Base-by-base conservation (phyloP, 805 yeast species). In the Schwanniomyces yamadae region DNA sequence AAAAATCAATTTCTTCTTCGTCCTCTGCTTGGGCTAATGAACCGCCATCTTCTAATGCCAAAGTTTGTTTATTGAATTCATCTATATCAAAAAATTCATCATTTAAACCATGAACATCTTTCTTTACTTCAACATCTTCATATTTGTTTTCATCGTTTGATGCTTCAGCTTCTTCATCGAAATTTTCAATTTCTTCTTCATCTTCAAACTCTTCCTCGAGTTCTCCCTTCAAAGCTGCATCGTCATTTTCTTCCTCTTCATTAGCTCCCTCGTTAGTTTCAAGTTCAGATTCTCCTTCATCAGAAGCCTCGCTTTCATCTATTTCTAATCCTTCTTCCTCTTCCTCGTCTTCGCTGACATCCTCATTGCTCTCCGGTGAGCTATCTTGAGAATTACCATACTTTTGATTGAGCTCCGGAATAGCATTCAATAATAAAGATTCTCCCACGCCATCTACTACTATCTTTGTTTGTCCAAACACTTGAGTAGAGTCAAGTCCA, bases 401-500 rank as follows among this genome's bases (percentile, higher is more conserved):
- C 23, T 49, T 49, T 40, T 61, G 63, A 44, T 66, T 74, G 39
- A 82, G 52, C 23, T 62, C 67, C 2, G 80, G 80, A 28, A 87
- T 73, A 34, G 72, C 71, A 13, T 70, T 76, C 37, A 69, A 71
- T 54, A 85, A 54, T 23, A 88, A 60, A 28, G 72, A 69, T 31
- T 82, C 88, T 18, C 82, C 79, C 9, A 84, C 83, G 6, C 82
- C 83, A 40, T 89, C 96, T 24, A 88, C 66, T 13, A 91, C 82
- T 64, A 91, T 74, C 59, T 85, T 87, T 2, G 86, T 82, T 61
- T 91, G 98, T 37, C 91, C 95, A 88, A 91, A 91, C 0, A 93
- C 89, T 55, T 91, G 98, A 25, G 83, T 75, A 16, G 96, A 81
- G 57, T 86, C 96, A 36, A 91, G 67, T 1, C 96, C 98, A 32